Evolutionary conservation across 495 filamentous ascomycete genomes (phyloP).

Genomic region (Podospora comata): DNA sequence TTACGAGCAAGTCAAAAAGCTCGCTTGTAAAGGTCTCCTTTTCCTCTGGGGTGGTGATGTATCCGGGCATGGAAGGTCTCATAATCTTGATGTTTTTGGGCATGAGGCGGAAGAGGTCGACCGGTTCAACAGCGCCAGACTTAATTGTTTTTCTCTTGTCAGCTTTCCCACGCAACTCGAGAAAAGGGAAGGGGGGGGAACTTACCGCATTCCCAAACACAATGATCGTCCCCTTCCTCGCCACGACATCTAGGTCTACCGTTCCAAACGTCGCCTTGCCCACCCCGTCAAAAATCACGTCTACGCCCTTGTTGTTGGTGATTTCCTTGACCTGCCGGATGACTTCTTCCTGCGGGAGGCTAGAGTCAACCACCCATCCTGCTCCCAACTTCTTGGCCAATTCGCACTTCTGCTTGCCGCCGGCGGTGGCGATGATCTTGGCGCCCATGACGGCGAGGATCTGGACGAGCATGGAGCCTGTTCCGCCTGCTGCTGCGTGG

Average conservation of each 20-base stretch:
- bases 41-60: slow-evolving; percentile 74
- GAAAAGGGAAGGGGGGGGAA: no score
- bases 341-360: slow-evolving; percentile 57
- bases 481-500: slow-evolving; percentile 88
- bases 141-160: slow-evolving; percentile 12
- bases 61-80: slow-evolving; percentile 70
- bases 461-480: slow-evolving; percentile 75
- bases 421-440: slow-evolving; percentile 78
- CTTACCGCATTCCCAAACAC: slow-evolving; percentile 82
- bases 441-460: slow-evolving; percentile 71
- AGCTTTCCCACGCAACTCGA: neutral
- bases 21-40: slow-evolving; percentile 67
- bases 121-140: slow-evolving; percentile 70
- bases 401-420: slow-evolving; percentile 66
- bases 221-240: slow-evolving; percentile 77
- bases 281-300: slow-evolving; percentile 84
- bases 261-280: slow-evolving; percentile 82
- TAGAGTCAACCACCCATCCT: slow-evolving; percentile 68
- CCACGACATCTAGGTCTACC: slow-evolving; percentile 69
- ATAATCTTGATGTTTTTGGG: slow-evolving; percentile 79
- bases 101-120: slow-evolving; percentile 63
- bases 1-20: slow-evolving; percentile 67
- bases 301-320: slow-evolving; percentile 67
- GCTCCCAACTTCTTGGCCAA: slow-evolving; percentile 68
- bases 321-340: slow-evolving; percentile 63